phyloP scores from a whole-genome alignment of 129 eudicot species.

The Lactuca sativa region DNA sequence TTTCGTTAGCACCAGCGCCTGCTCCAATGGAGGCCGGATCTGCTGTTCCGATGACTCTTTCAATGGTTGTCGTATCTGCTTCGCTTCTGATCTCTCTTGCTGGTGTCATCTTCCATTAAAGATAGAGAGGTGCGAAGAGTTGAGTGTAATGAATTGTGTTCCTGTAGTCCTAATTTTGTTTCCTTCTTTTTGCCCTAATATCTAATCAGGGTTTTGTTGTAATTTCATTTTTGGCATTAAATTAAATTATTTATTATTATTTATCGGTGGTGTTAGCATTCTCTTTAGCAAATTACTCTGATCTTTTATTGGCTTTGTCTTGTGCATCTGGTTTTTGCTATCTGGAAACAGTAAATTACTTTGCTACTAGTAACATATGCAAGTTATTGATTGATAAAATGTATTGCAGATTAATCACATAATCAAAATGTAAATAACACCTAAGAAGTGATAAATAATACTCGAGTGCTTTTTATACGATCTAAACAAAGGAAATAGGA shows the following conservation, averaged over 20 bases:
- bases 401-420: too few species aligned
- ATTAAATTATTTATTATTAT: constrained; percentile 16
- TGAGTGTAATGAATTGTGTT: constrained; percentile 21
- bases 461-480: too few species aligned
- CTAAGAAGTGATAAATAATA: too few species aligned
- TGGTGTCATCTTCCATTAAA: constrained; percentile 18
- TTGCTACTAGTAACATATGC: too few species aligned
- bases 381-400: too few species aligned
- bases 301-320: not conserved
- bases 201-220: constrained; percentile 32
- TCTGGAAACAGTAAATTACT: not conserved
- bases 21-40: constrained; percentile 38
- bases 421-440: too few species aligned
- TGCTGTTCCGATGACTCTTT: constrained; percentile 23
- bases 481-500: too few species aligned
- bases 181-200: constrained; percentile 28
- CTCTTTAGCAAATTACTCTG: not conserved
- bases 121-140: not conserved
- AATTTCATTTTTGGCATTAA: not conserved
- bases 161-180: not conserved
- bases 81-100: constrained; percentile 22
- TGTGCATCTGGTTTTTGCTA: not conserved
- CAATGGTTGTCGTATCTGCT: constrained; percentile 11
- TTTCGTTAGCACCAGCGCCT: constrained; percentile 33
- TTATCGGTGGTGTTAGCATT: not conserved